phyloP scores from a whole-genome alignment of 805 yeast genomes.

The Priceomyces haplophilus region DNA sequence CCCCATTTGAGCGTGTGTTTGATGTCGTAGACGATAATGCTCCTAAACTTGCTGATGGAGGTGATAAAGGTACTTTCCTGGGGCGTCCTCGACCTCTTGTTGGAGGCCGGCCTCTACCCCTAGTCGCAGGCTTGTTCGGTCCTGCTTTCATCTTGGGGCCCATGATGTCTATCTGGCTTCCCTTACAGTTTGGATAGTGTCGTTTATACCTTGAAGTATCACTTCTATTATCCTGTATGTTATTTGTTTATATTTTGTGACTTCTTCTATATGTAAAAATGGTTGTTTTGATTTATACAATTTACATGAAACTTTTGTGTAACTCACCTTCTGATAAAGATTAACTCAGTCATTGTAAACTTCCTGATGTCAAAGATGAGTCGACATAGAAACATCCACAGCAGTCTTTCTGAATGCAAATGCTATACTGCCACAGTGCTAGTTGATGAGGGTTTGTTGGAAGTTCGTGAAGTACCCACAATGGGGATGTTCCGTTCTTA shows the following conservation, averaged over 20 bases:
- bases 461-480: background rate
- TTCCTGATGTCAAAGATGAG: background rate
- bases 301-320: constrained; percentile 5
- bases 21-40: background rate
- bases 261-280: constrained; percentile 1
- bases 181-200: background rate
- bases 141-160: constrained; percentile 10
- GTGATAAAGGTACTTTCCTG: background rate
- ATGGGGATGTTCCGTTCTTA: constrained; percentile 7
- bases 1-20: background rate
- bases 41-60: background rate
- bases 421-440: background rate
- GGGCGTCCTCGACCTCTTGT: background rate
- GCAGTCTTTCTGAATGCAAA: background rate
- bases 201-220: background rate
- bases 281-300: constrained; percentile 6
- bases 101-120: constrained; percentile 1
- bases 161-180: constrained; percentile 4
- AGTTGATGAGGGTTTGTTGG: background rate
- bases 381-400: background rate
- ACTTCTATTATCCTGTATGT: constrained; percentile 12
- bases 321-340: background rate
- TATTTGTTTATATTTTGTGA: constrained; percentile 11
- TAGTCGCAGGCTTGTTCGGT: constrained; percentile 1
- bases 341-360: background rate